Evolutionary conservation across 306 rosid genomes (phyloP), one percentile per base, ranked within the genome.

Genomic region (Vigna reflexopilosa): DNA sequence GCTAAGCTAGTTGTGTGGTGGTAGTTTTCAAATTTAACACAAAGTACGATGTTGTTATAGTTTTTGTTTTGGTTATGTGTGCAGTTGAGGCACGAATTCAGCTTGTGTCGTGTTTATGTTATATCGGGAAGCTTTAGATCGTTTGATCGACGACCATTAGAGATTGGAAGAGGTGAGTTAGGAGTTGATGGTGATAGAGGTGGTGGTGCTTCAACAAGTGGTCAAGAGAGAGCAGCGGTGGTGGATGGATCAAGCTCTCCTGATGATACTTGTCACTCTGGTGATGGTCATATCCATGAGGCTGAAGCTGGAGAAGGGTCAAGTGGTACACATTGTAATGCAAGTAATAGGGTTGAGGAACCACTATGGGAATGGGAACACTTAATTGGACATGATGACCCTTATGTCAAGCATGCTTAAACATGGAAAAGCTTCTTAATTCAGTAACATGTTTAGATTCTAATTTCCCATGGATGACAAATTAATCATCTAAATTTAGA

Each of bases 41-140:
- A 64, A 36, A 64, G 17, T 64, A 62, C 50, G 7, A 57, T 73
- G 42, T 5, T 42, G 12, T 12, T 62, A 30, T 62, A 32, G 22
- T 9, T 26, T 14, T 4, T 26, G 14, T 9, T 4, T 7, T 58
- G 7, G 47, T 72, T 19, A 10, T 38, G 44, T 71, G 17, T 65
- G 28, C 7, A 92, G 97, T 62, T 92, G 90, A 84, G 92, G 78
- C 84, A 89, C 48, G 97, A 92, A 79, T 90, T 92, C 72, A 86
- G 93, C 78, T 48, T 92, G 81, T 90, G 96, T 54, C 90, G 96
- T 30, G 89, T 92, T 6, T 92, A 90, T 70, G 87, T 90, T 13
- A 72, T 90, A 34, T 90, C 97, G 15, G 97, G 96, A 70, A 89
- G 87, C 74, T 73, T 73, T 47, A 86, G 91, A 66, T 93, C 96